Percentiles rank a stretch among this genome's conserved stretches.
Evolutionary conservation across 768 basidiomycete species (phyloP).

Genomic region (Botryobasidium botryosum): DNA sequence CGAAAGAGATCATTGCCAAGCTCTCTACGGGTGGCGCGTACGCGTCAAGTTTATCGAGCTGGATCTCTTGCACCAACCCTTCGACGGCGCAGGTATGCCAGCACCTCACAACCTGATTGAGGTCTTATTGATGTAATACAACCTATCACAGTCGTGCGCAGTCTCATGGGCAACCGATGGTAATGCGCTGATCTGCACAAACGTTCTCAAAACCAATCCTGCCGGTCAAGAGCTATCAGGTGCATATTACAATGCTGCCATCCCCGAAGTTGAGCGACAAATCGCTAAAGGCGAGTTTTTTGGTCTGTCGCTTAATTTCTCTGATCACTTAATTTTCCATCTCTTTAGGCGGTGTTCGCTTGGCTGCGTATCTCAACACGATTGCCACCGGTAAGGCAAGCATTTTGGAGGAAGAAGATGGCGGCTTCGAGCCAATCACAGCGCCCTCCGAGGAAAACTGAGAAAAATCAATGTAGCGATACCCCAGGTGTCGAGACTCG

Average conservation of each 20-base stretch:
- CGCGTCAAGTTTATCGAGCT: not conserved
- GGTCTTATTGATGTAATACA: no score
- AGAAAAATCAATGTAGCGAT: no score
- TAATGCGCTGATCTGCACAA: conserved; percentile 5
- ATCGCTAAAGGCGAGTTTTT: conserved; percentile 5
- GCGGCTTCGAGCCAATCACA: no score
- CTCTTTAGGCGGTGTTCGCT: conserved; percentile 1
- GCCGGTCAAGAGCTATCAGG: conserved; percentile 2
- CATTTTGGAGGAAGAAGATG: no score
- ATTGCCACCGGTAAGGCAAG: conserved; percentile 1
- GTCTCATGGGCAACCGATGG: conserved; percentile 4
- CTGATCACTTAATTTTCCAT: not conserved
- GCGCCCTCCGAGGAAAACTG: no score
- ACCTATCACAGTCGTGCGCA: not conserved
- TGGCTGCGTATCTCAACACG: conserved; percentile 3
- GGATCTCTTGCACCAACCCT: conserved; percentile 7
- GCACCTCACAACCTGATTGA: no score
- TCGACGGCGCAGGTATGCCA: not conserved
- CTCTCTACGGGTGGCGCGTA: conserved; percentile 3
- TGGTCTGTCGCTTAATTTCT: not conserved
- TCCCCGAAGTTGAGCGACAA: conserved; percentile 4
- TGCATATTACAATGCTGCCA: conserved; percentile 1
- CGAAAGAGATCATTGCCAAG: not conserved
- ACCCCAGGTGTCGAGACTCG: no score
- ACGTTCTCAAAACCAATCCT: not conserved